A percentile compares a stretch with the other conserved stretches of the same genome.
These are phyloP conservation scores for Cyclospora cayetanensis DNA, from an alignment of 169 alveolate genomes.

Conservation along the genomic window DNA sequence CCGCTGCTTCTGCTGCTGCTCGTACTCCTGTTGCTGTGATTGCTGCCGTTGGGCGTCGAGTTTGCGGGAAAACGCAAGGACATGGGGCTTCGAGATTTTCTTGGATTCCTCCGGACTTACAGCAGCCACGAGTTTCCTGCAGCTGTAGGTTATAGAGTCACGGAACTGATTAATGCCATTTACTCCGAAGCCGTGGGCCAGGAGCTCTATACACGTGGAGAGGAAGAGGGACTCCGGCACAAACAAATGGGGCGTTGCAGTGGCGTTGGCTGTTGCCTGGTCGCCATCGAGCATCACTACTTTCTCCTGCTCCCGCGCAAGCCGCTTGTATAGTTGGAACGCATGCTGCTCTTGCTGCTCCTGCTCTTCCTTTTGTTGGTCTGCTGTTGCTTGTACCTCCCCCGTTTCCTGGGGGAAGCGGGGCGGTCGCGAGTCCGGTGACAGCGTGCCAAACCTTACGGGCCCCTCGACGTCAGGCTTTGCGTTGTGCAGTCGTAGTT, in stretches of 20 bases:
- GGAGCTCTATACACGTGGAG: conserved; percentile 11
- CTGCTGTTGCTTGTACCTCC: not conserved
- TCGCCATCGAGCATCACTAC: conserved; percentile 36
- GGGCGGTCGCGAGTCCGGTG: not conserved
- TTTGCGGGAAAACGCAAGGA: conserved; percentile 45
- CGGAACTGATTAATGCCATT: not conserved
- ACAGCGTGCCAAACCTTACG: not conserved
- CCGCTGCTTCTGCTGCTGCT: conserved; percentile 3
- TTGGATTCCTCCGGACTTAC: conserved; percentile 38
- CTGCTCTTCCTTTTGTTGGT: conserved; percentile 11
- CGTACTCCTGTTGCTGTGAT: not conserved
- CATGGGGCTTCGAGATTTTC: conserved; percentile 10
- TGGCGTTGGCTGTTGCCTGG: conserved; percentile 20
- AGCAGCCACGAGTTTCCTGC: conserved; percentile 19
- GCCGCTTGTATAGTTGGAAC: not conserved
- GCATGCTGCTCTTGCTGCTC: conserved; percentile 29
- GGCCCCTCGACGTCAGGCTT: not conserved
- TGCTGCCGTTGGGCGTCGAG: conserved; percentile 6
- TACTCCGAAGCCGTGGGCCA: conserved; percentile 2
- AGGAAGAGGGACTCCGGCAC: not conserved
- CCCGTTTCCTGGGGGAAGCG: not conserved
- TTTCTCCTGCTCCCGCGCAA: conserved; percentile 4
- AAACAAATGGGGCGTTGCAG: conserved; percentile 24
- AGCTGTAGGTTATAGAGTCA: not conserved
- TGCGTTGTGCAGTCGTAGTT: not conserved